Conservation (phyloP, 164 flowering plant species). For the Paratinospora sagittata region DNA sequence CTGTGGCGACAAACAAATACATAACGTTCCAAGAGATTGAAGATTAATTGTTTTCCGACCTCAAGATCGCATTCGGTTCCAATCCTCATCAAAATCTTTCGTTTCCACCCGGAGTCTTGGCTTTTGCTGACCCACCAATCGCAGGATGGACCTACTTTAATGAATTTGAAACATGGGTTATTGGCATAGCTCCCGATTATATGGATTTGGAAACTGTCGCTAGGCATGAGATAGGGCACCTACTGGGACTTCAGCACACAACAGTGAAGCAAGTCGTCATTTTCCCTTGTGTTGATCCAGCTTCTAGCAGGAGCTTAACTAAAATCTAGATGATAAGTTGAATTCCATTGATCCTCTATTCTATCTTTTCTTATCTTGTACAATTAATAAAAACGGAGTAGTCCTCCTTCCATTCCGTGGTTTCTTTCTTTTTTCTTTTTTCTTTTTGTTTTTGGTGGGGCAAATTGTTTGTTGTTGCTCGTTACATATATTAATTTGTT, state of each 20-base stretch:
- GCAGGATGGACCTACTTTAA: constrained; percentile 22
- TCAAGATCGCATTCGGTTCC: constrained; percentile 9
- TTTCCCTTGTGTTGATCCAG: constrained; percentile 13
- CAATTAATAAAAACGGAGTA: too few species aligned
- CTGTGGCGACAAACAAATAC: not conserved
- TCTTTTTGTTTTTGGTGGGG: too few species aligned
- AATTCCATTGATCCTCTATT: too few species aligned
- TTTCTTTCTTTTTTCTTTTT: too few species aligned
- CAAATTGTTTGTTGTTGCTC: too few species aligned
- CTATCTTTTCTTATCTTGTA: too few species aligned
- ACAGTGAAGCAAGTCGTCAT: constrained; percentile 21
- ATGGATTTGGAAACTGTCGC: constrained; percentile 21
- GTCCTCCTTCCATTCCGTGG: too few species aligned
- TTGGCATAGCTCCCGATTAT: not conserved
- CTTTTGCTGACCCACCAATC: constrained; percentile 22
- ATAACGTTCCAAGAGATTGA: constrained; percentile 16
- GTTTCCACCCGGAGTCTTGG: constrained; percentile 20
- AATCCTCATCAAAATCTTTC: constrained; percentile 21
- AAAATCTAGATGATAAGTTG: too few species aligned
- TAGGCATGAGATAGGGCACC: constrained; percentile 32
- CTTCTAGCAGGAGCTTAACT: not conserved
- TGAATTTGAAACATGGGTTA: constrained; percentile 12
- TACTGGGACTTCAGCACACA: constrained; percentile 28
- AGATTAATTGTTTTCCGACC: not conserved
- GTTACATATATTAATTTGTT: too few species aligned